Evolutionary conservation across 345 rosid species (phyloP).

Genomic region (Lepidium sativum): DNA sequence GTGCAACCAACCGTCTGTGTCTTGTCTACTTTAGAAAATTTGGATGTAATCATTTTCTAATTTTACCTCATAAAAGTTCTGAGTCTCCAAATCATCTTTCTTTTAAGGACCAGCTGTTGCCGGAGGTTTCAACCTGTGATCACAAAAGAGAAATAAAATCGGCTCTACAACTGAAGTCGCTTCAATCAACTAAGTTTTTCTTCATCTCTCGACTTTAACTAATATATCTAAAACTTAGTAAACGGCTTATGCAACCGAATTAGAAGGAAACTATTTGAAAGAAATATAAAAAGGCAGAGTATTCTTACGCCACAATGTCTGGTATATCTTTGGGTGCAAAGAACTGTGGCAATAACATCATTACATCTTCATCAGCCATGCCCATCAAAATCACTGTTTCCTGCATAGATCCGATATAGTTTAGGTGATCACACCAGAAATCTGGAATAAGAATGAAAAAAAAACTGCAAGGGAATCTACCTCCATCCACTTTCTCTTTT

Average conservation of each 20-base stretch:
- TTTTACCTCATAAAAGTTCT: conserved; percentile 52
- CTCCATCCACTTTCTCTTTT: conserved; percentile 63
- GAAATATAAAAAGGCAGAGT: conserved; percentile 1
- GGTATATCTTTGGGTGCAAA: conserved; percentile 82
- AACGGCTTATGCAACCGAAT: not conserved
- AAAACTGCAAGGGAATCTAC: conserved; percentile 36
- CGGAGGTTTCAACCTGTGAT: conserved; percentile 66
- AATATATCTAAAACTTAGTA: not conserved
- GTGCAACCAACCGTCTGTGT: not conserved
- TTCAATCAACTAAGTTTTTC: not conserved
- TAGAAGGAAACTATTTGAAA: not conserved
- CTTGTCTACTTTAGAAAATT: not conserved
- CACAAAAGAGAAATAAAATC: not conserved
- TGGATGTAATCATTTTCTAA: not conserved
- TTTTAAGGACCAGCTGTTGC: conserved; percentile 39
- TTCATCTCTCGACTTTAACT: not conserved
- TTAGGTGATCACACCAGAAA: not conserved
- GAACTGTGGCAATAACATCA: conserved; percentile 75
- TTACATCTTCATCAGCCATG: conserved; percentile 67
- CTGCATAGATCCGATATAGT: conserved; percentile 25
- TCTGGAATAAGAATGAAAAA: not conserved
- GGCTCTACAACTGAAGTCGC: not conserved
- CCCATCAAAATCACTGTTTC: conserved; percentile 48
- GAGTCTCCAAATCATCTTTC: conserved; percentile 48
- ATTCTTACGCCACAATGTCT: conserved; percentile 62